Conservation (phyloP, 139 green algal genomes). For the Picochlorum sp. region DNA sequence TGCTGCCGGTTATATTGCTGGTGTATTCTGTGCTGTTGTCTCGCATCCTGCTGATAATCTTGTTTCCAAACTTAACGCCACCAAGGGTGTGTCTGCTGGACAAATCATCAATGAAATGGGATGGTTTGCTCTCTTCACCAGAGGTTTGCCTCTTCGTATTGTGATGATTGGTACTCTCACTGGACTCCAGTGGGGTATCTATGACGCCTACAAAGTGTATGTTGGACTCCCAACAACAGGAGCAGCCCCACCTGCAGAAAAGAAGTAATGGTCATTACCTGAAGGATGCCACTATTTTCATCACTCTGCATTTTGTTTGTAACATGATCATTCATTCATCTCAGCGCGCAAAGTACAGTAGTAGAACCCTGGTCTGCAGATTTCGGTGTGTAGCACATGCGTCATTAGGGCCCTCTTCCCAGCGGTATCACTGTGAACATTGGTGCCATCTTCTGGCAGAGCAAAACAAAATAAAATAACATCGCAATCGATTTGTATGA, state of each 20-base stretch:
- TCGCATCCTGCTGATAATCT: constrained; percentile 89
- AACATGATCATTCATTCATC: no score
- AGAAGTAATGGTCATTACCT: constrained; percentile 2
- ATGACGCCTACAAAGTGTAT: constrained; percentile 73
- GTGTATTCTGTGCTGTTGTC: constrained; percentile 84
- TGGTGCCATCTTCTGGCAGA: no score
- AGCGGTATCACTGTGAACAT: no score
- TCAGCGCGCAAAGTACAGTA: no score
- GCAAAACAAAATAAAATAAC: no score
- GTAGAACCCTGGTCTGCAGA: no score
- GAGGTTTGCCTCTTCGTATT: constrained; percentile 79
- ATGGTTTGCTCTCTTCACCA: constrained; percentile 65
- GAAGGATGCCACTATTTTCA: no score
- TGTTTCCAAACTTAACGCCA: constrained; percentile 84
- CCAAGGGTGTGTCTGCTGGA: constrained; percentile 55
- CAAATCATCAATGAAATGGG: constrained; percentile 79
- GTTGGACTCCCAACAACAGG: constrained; percentile 44
- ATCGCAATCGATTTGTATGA: no score
- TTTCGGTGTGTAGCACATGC: not conserved
- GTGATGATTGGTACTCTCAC: constrained; percentile 90
- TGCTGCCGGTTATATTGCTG: constrained; percentile 77
- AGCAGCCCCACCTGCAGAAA: constrained; percentile 10
- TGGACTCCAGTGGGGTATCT: constrained; percentile 70
- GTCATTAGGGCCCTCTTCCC: not conserved
- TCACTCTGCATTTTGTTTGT: no score